A percentile compares a stretch with the other conserved stretches of the same genome.
Conservation (phyloP, 108 stramenopile species). For the Parietichytrium sp. region DNA sequence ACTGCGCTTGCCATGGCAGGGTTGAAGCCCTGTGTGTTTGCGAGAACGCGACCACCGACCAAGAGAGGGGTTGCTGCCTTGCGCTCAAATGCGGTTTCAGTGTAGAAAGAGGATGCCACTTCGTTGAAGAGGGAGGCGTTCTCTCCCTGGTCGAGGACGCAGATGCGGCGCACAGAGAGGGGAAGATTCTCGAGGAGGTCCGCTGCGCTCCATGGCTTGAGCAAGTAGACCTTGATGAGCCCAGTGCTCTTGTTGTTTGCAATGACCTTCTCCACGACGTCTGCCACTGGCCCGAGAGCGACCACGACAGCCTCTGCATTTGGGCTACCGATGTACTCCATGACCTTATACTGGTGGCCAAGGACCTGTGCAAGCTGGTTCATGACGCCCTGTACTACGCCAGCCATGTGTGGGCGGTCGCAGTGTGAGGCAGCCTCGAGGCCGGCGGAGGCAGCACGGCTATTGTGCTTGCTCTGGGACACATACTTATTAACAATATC, state of each 20-base stretch:
- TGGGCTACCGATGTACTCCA: constrained; percentile 8
- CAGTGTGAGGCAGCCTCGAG: no score
- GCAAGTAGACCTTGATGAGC: not conserved
- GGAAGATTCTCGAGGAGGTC: constrained; percentile 20
- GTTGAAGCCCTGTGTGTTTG: not conserved
- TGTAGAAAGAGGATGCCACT: constrained; percentile 6
- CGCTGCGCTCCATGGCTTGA: not conserved
- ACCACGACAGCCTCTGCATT: constrained; percentile 15
- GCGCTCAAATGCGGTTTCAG: not conserved
- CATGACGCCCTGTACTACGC: no score
- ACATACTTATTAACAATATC: no score
- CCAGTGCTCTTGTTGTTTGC: not conserved
- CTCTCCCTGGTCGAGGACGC: constrained; percentile 14
- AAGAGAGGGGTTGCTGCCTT: not conserved
- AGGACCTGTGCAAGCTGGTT: constrained; percentile 25
- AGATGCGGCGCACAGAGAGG: not conserved
- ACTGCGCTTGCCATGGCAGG: constrained; percentile 12
- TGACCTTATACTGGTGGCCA: no score
- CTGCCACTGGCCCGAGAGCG: not conserved
- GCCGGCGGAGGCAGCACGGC: not conserved
- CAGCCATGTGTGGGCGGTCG: no score
- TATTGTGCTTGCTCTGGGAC: no score
- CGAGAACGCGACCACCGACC: not conserved
- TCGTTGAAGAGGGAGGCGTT: constrained; percentile 5
- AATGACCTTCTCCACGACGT: constrained; percentile 21